Conservation (phyloP, 208 protist genomes). For the Crithidia brevicula region DNA sequence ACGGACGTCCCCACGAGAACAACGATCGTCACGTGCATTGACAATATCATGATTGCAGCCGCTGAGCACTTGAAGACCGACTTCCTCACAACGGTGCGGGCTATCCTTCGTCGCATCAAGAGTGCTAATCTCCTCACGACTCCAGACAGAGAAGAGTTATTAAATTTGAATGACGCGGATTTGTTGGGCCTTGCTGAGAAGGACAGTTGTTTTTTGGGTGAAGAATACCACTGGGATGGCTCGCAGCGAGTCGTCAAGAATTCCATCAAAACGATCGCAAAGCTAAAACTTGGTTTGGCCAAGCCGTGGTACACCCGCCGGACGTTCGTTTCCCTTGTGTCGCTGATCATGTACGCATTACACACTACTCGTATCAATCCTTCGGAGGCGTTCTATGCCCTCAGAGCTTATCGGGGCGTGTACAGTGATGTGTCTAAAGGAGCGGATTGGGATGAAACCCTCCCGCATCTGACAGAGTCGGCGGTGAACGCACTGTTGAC, state of each 20-base stretch:
- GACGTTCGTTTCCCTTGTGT: background rate
- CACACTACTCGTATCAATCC: background rate
- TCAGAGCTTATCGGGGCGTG: background rate
- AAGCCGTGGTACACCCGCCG: background rate
- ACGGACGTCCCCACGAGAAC: background rate
- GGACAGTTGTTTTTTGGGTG: conserved; percentile 4
- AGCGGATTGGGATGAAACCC: background rate
- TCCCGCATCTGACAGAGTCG: background rate
- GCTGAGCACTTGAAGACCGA: background rate
- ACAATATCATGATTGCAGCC: conserved; percentile 3
- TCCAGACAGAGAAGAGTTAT: conserved; percentile 1
- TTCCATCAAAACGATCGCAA: background rate
- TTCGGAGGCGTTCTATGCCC: background rate
- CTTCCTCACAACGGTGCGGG: background rate
- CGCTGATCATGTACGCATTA: background rate
- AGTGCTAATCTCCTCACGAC: background rate
- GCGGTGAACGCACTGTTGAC: background rate
- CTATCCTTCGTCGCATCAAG: background rate
- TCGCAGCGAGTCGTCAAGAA: background rate
- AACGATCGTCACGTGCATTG: background rate
- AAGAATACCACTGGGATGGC: background rate
- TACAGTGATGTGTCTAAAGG: background rate
- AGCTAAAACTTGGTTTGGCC: background rate
- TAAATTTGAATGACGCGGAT: background rate
- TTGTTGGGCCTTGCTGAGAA: background rate